These are phyloP conservation scores for Auriculariales sp. DNA, from an alignment of 768 basidiomycete species.

Conservation along the genomic window DNA sequence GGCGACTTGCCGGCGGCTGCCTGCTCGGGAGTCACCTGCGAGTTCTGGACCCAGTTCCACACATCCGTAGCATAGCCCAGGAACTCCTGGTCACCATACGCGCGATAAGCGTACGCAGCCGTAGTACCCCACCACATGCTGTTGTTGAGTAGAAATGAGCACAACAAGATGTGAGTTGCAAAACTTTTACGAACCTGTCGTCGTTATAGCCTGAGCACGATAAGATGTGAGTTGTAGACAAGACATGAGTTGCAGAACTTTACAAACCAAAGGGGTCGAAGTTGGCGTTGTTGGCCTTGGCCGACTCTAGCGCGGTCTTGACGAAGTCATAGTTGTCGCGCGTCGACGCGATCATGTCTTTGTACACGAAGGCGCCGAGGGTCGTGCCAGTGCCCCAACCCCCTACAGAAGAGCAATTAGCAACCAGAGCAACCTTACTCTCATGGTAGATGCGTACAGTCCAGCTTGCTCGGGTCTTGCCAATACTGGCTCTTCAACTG, in stretches of 20 bases:
- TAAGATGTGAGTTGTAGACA: not conserved
- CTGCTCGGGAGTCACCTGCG: slow-evolving; percentile 29
- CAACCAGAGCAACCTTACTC: too few relatives aligned
- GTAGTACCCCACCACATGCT: slow-evolving; percentile 41
- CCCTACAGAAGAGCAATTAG: too few relatives aligned
- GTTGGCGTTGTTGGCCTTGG: not conserved
- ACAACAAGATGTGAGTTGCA: too few relatives aligned
- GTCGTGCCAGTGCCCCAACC: not conserved
- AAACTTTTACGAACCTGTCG: too few relatives aligned
- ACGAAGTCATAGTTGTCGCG: not conserved
- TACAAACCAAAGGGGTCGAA: not conserved
- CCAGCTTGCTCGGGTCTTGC: not conserved
- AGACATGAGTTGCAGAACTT: not conserved
- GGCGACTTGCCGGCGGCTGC: slow-evolving; percentile 23
- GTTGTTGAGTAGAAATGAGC: too few relatives aligned
- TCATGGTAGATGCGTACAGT: too few relatives aligned
- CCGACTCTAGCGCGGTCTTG: not conserved
- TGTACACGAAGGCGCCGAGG: not conserved
- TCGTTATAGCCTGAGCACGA: not conserved
- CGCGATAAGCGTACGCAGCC: slow-evolving; percentile 33
- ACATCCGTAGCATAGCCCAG: slow-evolving; percentile 29
- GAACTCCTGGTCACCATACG: slow-evolving; percentile 28
- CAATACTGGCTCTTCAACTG: not conserved
- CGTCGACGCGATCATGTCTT: not conserved
- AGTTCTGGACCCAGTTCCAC: slow-evolving; percentile 33